These are phyloP conservation scores for Xylaria scruposa DNA, from an alignment of 495 filamentous ascomycete species.

Conservation along the genomic window DNA sequence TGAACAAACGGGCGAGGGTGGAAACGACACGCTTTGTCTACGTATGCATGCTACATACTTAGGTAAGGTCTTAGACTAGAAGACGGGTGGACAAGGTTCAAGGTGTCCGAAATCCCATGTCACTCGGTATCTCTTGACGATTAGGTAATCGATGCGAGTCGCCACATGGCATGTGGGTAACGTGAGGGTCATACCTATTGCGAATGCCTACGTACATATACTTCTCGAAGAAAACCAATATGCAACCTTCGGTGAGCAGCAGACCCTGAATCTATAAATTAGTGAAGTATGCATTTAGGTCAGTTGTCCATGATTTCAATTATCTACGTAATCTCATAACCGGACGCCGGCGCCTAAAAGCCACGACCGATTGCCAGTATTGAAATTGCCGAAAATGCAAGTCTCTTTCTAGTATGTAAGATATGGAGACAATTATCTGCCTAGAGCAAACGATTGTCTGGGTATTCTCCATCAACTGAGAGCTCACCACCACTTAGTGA, in stretches of 20 bases:
- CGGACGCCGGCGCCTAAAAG: background rate
- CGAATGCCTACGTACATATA: background rate
- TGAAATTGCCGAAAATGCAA: background rate
- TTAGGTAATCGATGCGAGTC: slow-evolving; percentile 1
- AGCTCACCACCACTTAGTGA: slow-evolving; percentile 17
- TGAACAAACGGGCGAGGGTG: background rate
- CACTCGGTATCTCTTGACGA: slow-evolving; percentile 5
- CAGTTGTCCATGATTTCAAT: background rate
- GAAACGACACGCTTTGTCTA: slow-evolving; percentile 9
- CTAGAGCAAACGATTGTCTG: no score
- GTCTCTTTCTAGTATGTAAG: background rate
- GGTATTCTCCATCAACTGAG: background rate
- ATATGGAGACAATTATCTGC: background rate
- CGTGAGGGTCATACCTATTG: slow-evolving; percentile 1
- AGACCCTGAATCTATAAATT: background rate
- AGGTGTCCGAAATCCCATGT: background rate
- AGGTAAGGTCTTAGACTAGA: slow-evolving; percentile 1
- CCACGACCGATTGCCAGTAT: background rate
- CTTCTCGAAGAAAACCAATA: no score
- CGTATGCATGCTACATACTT: background rate
- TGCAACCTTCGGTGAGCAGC: background rate
- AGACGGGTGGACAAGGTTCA: slow-evolving; percentile 1
- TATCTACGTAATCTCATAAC: background rate
- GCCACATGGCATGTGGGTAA: slow-evolving; percentile 10
- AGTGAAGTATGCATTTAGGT: background rate